Evolutionary conservation across 192 early-diverging fungal species (phyloP).

Genomic region (Coemansia sp.): DNA sequence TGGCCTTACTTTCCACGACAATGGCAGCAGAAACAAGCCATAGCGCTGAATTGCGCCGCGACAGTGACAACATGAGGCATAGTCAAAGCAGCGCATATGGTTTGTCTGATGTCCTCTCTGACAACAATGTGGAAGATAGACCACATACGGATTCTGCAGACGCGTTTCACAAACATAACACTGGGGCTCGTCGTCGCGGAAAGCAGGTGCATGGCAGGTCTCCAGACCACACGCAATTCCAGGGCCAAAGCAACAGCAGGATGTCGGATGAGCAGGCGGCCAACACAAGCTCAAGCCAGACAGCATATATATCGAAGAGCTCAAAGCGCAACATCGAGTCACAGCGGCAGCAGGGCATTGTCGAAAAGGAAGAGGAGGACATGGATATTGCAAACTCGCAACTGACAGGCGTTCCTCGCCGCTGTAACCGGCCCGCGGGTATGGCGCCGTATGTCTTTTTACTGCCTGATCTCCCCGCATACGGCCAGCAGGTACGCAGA

Average conservation of each 20-base stretch:
- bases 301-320: conserved; percentile 21
- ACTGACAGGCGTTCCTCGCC: conserved; percentile 46
- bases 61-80: not conserved
- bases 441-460: conserved; percentile 44
- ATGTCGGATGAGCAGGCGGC: conserved; percentile 3
- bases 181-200: not conserved
- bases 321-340: conserved; percentile 56
- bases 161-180: not conserved
- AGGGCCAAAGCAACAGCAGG: conserved; percentile 8
- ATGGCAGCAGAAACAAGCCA: conserved; percentile 1
- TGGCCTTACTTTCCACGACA: not conserved
- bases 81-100: conserved; percentile 4
- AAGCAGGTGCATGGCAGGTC: not conserved
- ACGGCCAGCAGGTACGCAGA: conserved; percentile 41
- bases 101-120: not conserved
- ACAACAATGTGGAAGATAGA: not conserved
- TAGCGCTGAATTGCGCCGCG: not conserved
- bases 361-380: conserved; percentile 48
- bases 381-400: conserved; percentile 37
- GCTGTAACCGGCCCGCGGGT: conserved; percentile 37
- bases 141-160: not conserved
- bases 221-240: not conserved
- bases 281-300: not conserved
- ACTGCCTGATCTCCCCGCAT: conserved; percentile 34
- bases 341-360: conserved; percentile 54